Conservation (phyloP, 78 protist genomes). For the Isochrysis galbana region DNA sequence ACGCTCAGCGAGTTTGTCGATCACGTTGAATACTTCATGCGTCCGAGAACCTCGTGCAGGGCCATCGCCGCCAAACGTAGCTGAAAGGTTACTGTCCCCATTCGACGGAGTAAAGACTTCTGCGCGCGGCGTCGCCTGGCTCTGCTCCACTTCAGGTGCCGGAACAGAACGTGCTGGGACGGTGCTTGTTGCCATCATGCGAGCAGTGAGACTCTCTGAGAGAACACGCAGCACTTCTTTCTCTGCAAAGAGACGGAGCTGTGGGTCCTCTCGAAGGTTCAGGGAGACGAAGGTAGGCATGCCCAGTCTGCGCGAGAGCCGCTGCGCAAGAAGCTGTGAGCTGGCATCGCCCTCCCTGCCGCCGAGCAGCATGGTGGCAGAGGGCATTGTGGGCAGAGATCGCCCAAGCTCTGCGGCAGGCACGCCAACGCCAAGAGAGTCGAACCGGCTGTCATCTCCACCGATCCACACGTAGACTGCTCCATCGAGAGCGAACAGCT, state of each 20-base stretch:
- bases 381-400: background rate
- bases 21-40: too few species aligned
- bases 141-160: too few species aligned
- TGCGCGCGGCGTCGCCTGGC: too few species aligned
- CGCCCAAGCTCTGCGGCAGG: background rate
- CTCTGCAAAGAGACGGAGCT: background rate
- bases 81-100: too few species aligned
- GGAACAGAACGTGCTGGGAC: too few species aligned
- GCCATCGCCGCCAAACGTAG: too few species aligned
- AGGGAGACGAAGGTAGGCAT: background rate
- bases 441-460: background rate
- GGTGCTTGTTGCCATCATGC: too few species aligned
- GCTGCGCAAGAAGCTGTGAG: background rate
- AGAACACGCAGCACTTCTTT: background rate
- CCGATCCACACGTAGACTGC: background rate
- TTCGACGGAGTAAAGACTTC: too few species aligned
- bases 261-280: background rate
- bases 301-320: background rate
- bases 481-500: background rate
- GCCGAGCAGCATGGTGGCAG: background rate
- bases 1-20: too few species aligned
- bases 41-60: too few species aligned
- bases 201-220: background rate
- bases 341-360: background rate
- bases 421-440: background rate